phyloP scores from a whole-genome alignment of 345 rosid species.

The Heritiera littoralis region DNA sequence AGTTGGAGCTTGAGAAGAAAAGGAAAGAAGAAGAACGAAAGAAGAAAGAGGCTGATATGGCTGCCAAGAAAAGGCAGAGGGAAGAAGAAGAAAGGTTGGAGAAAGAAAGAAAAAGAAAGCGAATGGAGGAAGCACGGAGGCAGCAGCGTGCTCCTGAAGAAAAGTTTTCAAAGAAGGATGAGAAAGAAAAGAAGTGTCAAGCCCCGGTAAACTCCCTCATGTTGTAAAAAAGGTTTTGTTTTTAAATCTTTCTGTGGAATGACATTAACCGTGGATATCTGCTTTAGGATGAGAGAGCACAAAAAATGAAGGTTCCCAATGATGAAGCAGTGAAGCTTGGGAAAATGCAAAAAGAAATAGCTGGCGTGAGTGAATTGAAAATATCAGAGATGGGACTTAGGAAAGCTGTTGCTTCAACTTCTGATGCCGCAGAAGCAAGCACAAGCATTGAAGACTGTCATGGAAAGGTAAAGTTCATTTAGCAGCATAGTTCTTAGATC shows the following conservation, averaged over 20 bases:
- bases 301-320: slow-evolving; percentile 35
- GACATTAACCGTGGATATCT: slow-evolving; percentile 14
- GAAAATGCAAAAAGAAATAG: slow-evolving; percentile 33
- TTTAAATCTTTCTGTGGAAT: not conserved
- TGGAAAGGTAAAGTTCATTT: slow-evolving; percentile 48
- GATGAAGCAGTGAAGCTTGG: slow-evolving; percentile 34
- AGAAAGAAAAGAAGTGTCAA: slow-evolving; percentile 43
- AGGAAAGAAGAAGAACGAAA: slow-evolving; percentile 75
- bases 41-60: slow-evolving; percentile 73
- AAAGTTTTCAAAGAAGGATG: slow-evolving; percentile 52
- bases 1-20: slow-evolving; percentile 61
- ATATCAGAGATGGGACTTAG: slow-evolving; percentile 34
- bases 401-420: slow-evolving; percentile 29
- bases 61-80: slow-evolving; percentile 66
- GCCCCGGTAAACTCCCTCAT: slow-evolving; percentile 40
- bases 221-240: not conserved
- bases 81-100: slow-evolving; percentile 72
- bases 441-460: slow-evolving; percentile 34
- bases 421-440: slow-evolving; percentile 35
- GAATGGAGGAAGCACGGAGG: slow-evolving; percentile 57
- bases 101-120: slow-evolving; percentile 73
- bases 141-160: slow-evolving; percentile 54
- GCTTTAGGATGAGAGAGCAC: slow-evolving; percentile 44
- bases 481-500: not conserved
- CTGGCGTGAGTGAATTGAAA: slow-evolving; percentile 27